Evolutionary conservation across 2,329 filamentous ascomycete species (phyloP).

Genomic region (Xylaria sp.): DNA sequence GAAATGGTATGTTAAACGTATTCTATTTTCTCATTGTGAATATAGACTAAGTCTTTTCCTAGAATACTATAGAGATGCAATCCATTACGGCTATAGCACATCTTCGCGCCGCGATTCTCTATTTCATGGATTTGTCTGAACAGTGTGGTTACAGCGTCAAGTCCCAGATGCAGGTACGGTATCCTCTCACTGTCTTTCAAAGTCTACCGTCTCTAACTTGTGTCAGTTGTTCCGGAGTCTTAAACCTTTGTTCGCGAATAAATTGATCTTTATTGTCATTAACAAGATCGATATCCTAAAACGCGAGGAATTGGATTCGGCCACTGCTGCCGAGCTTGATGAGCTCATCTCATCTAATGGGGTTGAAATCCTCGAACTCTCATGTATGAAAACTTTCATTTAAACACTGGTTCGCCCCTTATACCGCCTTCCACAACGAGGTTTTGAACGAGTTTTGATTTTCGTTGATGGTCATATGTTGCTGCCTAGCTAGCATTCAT

Average conservation of each 20-base stretch:
- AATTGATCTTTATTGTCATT: slow-evolving; percentile 94
- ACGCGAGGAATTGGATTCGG: slow-evolving; percentile 85
- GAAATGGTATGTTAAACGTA: slow-evolving; percentile 72
- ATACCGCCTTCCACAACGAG: not conserved
- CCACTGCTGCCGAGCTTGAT: slow-evolving; percentile 81
- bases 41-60: slow-evolving; percentile 7
- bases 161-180: slow-evolving; percentile 77
- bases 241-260: slow-evolving; percentile 96
- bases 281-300: slow-evolving; percentile 97
- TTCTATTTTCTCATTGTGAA: not conserved
- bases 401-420: not conserved
- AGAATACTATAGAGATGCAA: slow-evolving; percentile 98
- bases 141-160: slow-evolving; percentile 82
- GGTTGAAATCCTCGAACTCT: slow-evolving; percentile 91
- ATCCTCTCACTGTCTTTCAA: not conserved
- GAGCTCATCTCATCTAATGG: slow-evolving; percentile 84
- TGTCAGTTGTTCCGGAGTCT: slow-evolving; percentile 85
- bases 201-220: slow-evolving; percentile 19
- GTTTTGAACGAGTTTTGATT: not conserved
- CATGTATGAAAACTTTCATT: slow-evolving; percentile 65
- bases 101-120: slow-evolving; percentile 91
- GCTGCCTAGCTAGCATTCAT: not conserved
- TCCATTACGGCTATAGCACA: slow-evolving; percentile 98
- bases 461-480: not conserved
- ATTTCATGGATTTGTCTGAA: slow-evolving; percentile 91